phyloP scores from a whole-genome alignment of 1,139 yeast species.

The Trichomonascaceae sp. region DNA sequence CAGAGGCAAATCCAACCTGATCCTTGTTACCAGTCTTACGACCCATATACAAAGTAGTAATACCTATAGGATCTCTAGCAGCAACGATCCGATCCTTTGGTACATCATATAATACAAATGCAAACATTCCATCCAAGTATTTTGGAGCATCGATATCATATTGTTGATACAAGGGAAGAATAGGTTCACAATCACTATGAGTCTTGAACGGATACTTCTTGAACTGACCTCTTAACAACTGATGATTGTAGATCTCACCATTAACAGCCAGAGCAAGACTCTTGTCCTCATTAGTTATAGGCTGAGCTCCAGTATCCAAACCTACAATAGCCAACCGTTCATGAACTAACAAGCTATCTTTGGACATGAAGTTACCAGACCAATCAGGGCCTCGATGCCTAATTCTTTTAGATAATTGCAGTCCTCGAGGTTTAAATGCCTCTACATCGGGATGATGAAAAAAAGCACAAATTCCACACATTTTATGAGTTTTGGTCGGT shows the following conservation, averaged over 20 bases:
- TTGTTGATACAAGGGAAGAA: slow-evolving; percentile 84
- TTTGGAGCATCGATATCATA: slow-evolving; percentile 88
- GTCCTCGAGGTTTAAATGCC: slow-evolving; percentile 77
- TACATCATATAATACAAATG: slow-evolving; percentile 85
- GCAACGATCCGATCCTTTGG: slow-evolving; percentile 82
- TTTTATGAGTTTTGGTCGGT: slow-evolving; percentile 26
- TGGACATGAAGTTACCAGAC: slow-evolving; percentile 82
- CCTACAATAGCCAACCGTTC: slow-evolving; percentile 93
- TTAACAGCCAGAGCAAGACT: slow-evolving; percentile 76
- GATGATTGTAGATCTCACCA: slow-evolving; percentile 98
- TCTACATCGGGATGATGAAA: slow-evolving; percentile 75
- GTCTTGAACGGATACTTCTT: slow-evolving; percentile 72
- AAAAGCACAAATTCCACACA: slow-evolving; percentile 99
- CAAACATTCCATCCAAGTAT: slow-evolving; percentile 95
- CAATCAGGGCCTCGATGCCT: slow-evolving; percentile 99
- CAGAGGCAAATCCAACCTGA: slow-evolving; percentile 86
- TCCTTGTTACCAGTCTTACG: slow-evolving; percentile 62
- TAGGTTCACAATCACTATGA: slow-evolving; percentile 93
- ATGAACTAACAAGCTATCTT: slow-evolving; percentile 75
- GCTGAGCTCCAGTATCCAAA: slow-evolving; percentile 96
- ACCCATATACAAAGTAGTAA: slow-evolving; percentile 95
- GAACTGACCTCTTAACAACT: slow-evolving; percentile 72
- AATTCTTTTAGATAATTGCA: slow-evolving; percentile 81
- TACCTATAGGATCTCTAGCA: slow-evolving; percentile 97
- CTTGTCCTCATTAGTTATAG: slow-evolving; percentile 76